Evolutionary conservation across 2,329 filamentous ascomycete genomes (phyloP).

Genomic region (Cephalotrichum gorgonifer): DNA sequence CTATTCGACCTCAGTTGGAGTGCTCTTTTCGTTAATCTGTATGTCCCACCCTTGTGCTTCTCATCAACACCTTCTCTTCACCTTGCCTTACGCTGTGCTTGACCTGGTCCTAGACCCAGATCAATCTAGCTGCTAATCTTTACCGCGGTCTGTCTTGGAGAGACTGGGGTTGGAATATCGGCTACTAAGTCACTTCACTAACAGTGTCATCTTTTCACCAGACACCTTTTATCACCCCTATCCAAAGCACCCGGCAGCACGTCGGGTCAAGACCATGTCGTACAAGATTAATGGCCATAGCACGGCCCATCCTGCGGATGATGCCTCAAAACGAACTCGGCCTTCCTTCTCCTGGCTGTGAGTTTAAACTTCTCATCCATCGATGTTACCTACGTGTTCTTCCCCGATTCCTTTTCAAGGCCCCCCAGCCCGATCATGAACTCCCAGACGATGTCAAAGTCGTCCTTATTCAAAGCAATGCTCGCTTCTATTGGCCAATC

Average conservation of each 20-base stretch:
- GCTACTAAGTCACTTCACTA: no score
- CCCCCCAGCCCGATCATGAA: background rate
- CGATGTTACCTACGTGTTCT: background rate
- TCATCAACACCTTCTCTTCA: no score
- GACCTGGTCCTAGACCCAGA: no score
- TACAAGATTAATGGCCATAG: constrained; percentile 13
- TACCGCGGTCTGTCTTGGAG: no score
- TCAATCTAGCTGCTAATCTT: no score
- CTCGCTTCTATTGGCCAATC: background rate
- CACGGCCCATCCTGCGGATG: background rate
- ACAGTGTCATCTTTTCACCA: no score
- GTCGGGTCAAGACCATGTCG: constrained; percentile 19
- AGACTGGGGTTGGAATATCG: no score
- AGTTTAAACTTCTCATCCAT: constrained; percentile 1
- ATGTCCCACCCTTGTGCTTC: no score
- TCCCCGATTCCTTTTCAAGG: background rate
- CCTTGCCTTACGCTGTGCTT: no score
- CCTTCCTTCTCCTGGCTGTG: constrained; percentile 11
- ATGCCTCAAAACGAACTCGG: background rate
- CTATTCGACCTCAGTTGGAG: no score
- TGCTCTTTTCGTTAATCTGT: no score
- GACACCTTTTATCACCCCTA: background rate
- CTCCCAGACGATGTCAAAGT: background rate
- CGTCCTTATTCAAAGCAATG: background rate
- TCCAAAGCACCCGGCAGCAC: background rate